These are phyloP conservation scores for Oryza rufipogon DNA, from an alignment of 176 grass and related monocot species.

Conservation along the genomic window DNA sequence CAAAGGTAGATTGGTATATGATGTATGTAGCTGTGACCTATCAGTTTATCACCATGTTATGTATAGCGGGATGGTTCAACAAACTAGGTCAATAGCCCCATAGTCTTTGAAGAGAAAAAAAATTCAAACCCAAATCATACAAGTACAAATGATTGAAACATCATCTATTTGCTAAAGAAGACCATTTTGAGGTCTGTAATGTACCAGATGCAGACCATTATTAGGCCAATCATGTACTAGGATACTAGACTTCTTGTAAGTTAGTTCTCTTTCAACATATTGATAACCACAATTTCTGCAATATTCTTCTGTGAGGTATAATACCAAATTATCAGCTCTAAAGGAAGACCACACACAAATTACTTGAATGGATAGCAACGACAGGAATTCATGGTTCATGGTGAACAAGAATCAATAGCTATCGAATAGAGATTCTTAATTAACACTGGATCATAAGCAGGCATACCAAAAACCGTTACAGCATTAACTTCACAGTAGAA, in stretches of 20 bases:
- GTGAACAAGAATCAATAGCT: constrained; percentile 18
- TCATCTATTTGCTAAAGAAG: not conserved
- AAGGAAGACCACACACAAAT: not conserved
- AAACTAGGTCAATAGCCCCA: not conserved
- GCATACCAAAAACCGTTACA: constrained; percentile 12
- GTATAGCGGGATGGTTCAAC: not conserved
- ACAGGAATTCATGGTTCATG: not conserved
- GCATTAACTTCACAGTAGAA: constrained; percentile 31
- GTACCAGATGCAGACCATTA: constrained; percentile 24
- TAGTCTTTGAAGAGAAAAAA: not conserved
- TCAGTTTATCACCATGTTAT: not conserved
- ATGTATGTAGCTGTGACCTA: not conserved
- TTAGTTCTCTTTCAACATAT: not conserved
- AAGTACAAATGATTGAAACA: not conserved
- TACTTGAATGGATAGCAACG: constrained; percentile 12
- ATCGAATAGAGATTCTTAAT: constrained; percentile 15
- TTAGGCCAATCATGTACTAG: not conserved
- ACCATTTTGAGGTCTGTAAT: constrained; percentile 18
- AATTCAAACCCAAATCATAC: constrained; percentile 11
- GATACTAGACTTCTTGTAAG: not conserved
- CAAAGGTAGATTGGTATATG: not conserved
- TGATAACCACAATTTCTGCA: constrained; percentile 1
- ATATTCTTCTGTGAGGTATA: not conserved
- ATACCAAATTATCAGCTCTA: not conserved
- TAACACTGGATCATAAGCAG: constrained; percentile 10